Evolutionary conservation across 2,329 filamentous ascomycete genomes (phyloP).

Genomic region (Zopfia rhizophila): DNA sequence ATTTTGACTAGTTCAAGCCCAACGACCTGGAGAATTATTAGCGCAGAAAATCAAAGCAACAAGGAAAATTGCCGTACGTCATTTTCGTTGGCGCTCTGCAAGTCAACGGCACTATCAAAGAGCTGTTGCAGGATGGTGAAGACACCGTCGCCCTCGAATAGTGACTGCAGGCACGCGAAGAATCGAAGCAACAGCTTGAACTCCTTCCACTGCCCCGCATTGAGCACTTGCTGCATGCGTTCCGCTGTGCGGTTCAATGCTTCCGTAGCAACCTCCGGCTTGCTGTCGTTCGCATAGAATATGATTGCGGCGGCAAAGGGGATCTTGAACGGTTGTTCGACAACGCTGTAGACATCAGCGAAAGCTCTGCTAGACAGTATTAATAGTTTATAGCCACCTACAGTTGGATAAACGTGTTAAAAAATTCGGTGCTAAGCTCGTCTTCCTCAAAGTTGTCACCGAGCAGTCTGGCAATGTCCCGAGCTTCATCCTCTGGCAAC

Average conservation of each 20-base stretch:
- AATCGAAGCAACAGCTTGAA: conserved; percentile 93
- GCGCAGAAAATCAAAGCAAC: conserved; percentile 20
- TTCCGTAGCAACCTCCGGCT: conserved; percentile 77
- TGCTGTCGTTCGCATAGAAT: conserved; percentile 80
- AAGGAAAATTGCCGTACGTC: conserved; percentile 75
- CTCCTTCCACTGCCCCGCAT: conserved; percentile 83
- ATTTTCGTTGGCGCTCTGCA: conserved; percentile 92
- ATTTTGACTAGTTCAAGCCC: conserved; percentile 93
- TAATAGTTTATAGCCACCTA: conserved; percentile 46
- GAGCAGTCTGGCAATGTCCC: conserved; percentile 68
- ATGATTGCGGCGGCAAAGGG: conserved; percentile 90
- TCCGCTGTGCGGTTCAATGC: conserved; percentile 72
- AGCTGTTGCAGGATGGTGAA: conserved; percentile 88
- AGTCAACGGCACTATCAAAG: conserved; percentile 89
- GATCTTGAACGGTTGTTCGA: conserved; percentile 98
- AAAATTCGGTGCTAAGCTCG: conserved; percentile 77
- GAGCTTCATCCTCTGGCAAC: conserved; percentile 49
- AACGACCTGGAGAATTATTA: conserved; percentile 59
- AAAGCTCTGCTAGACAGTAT: conserved; percentile 5
- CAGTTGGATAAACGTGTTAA: conserved; percentile 79
- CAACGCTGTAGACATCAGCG: conserved; percentile 58
- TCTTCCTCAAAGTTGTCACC: conserved; percentile 82
- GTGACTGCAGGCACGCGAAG: conserved; percentile 82
- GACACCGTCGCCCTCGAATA: conserved; percentile 84
- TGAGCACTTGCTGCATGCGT: conserved; percentile 73